Evolutionary conservation across 78 protist genomes (phyloP).

Genomic region (slime mould (Dictyostelium discoideum)): DNA sequence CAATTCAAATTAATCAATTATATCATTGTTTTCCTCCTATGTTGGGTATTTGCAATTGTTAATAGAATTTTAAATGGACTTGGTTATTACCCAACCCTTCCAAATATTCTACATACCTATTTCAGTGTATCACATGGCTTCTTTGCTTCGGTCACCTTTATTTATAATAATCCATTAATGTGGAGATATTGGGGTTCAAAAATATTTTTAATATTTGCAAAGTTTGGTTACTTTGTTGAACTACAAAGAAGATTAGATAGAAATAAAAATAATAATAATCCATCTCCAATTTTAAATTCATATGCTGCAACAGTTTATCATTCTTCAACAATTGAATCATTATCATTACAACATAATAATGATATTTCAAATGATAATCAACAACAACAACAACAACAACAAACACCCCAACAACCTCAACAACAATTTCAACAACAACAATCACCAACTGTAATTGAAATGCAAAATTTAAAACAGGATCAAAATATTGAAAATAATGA

Average conservation of each 20-base stretch:
- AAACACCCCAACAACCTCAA: background rate
- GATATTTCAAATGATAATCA: background rate
- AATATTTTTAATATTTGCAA: background rate
- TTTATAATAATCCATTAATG: constrained; percentile 67
- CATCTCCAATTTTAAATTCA: constrained; percentile 35
- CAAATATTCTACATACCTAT: constrained; percentile 54
- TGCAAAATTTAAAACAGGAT: background rate
- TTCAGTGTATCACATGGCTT: constrained; percentile 54
- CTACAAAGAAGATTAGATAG: background rate
- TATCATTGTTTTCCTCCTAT: constrained; percentile 48
- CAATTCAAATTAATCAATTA: constrained; percentile 70
- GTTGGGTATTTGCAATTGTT: constrained; percentile 70
- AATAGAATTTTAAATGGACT: constrained; percentile 38
- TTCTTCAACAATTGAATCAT: background rate
- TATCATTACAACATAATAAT: background rate
- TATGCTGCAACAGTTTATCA: background rate
- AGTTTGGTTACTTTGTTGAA: constrained; percentile 36
- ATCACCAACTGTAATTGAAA: background rate
- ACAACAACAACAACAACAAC: background rate
- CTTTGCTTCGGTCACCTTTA: constrained; percentile 14
- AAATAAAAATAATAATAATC: constrained; percentile 64
- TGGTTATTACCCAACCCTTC: background rate
- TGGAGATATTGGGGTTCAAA: constrained; percentile 52
- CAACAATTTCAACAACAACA: background rate
- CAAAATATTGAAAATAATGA: background rate